These are phyloP conservation scores for Phaffia rhodozyma DNA, from an alignment of 1,284 basidiomycete genomes.

Conservation along the genomic window DNA sequence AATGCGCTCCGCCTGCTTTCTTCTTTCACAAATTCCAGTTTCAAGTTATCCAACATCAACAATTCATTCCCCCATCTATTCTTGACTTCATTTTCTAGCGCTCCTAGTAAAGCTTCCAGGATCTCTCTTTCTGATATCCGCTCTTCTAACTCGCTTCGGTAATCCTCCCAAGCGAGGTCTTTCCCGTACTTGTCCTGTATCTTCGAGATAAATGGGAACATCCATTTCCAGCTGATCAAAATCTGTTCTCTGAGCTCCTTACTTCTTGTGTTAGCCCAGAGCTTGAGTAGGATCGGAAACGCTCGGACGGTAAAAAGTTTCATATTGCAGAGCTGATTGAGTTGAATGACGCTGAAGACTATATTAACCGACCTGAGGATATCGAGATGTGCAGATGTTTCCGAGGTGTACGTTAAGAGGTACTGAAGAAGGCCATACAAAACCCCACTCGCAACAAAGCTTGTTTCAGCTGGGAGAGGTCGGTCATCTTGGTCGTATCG, in stretches of 20 bases:
- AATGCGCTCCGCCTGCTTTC: conserved; percentile 38
- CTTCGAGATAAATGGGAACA: conserved; percentile 56
- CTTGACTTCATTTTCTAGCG: conserved; percentile 51
- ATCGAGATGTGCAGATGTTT: conserved; percentile 62
- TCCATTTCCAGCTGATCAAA: conserved; percentile 51
- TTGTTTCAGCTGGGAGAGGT: background rate
- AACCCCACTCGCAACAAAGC: conserved; percentile 42
- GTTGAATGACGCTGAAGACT: conserved; percentile 54
- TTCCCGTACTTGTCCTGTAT: background rate
- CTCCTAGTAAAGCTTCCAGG: conserved; percentile 24
- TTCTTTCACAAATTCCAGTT: conserved; percentile 40
- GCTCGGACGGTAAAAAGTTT: conserved; percentile 47
- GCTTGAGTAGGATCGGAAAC: conserved; percentile 51
- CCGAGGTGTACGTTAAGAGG: conserved; percentile 46
- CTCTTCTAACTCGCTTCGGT: background rate
- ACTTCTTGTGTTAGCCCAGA: conserved; percentile 62
- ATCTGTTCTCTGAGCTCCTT: conserved; percentile 45
- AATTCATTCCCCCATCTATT: conserved; percentile 45
- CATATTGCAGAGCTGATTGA: conserved; percentile 54
- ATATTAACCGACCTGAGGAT: conserved; percentile 56
- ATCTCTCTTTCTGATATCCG: background rate
- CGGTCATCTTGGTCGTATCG: conserved; percentile 16
- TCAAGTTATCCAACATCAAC: conserved; percentile 53
- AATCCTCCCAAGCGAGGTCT: background rate
- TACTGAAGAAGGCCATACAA: conserved; percentile 55